A percentile compares a stretch with the other conserved stretches of the same genome.
phyloP scores from a whole-genome alignment of 805 yeast genomes.

The Phaffomyces thermotolerans region DNA sequence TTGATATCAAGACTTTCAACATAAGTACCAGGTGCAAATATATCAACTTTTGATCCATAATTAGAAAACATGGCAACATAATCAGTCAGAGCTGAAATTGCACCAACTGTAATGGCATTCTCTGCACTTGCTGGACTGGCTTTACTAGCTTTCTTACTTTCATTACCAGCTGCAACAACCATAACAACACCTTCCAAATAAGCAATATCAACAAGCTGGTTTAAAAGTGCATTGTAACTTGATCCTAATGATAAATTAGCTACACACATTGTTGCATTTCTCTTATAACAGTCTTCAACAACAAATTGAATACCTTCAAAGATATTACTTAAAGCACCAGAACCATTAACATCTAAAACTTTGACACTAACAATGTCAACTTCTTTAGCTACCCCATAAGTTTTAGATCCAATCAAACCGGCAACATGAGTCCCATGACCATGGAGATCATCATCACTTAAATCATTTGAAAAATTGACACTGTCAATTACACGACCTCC shows the following conservation, averaged over 20 bases:
- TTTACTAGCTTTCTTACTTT: conserved; percentile 63
- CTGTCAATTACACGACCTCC: conserved; percentile 57
- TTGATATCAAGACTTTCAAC: conserved; percentile 47
- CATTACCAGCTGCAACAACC: conserved; percentile 85
- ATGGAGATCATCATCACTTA: conserved; percentile 41
- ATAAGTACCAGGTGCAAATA: conserved; percentile 73
- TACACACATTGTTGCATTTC: conserved; percentile 39
- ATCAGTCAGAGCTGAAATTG: conserved; percentile 69
- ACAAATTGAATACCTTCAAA: conserved; percentile 61
- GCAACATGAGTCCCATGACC: conserved; percentile 97
- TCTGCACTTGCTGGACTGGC: conserved; percentile 79
- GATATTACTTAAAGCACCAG: conserved; percentile 57
- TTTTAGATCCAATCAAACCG: conserved; percentile 72
- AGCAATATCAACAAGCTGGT: conserved; percentile 73
- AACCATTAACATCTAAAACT: conserved; percentile 57
- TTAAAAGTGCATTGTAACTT: conserved; percentile 50
- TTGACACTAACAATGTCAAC: conserved; percentile 60
- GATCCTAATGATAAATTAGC: conserved; percentile 83
- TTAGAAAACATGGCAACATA: conserved; percentile 70
- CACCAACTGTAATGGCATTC: conserved; percentile 75
- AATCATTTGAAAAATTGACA: conserved; percentile 48
- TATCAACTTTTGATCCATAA: conserved; percentile 82
- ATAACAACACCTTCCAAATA: conserved; percentile 58
- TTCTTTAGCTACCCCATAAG: conserved; percentile 78
- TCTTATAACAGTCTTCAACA: conserved; percentile 42